Conservation (phyloP, 179 eudicot genomes). For the Carnegiea gigantea region DNA sequence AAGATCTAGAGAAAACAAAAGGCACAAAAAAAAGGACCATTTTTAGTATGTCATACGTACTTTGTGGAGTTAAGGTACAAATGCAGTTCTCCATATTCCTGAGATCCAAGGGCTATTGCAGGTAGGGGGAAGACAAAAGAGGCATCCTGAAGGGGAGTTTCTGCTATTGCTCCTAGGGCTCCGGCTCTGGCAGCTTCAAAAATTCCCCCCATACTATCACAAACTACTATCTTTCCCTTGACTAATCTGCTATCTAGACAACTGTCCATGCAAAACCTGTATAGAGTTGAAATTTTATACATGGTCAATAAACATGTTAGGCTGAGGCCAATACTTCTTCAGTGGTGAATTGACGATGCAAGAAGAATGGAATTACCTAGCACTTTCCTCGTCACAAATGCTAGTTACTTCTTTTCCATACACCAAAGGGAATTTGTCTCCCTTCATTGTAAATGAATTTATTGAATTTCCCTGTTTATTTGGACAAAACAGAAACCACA, state of each 20-base stretch:
- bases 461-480: constrained; percentile 17
- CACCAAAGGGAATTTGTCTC: constrained; percentile 14
- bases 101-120: constrained; percentile 19
- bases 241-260: constrained; percentile 30
- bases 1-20: neutral
- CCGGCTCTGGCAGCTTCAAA: neutral
- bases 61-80: constrained; percentile 36
- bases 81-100: constrained; percentile 15
- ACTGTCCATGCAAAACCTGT: constrained; percentile 12
- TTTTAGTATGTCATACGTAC: constrained; percentile 14
- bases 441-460: constrained; percentile 15
- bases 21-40: neutral
- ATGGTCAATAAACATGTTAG: neutral
- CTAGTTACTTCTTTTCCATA: constrained; percentile 6
- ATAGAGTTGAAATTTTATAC: neutral
- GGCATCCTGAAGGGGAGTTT: neutral
- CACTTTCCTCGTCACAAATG: neutral
- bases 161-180: constrained; percentile 25
- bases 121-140: constrained; percentile 28
- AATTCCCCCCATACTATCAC: neutral
- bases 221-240: constrained; percentile 31
- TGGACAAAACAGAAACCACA: neutral
- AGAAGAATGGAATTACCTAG: neutral
- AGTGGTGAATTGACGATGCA: neutral
- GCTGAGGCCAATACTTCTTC: neutral